Conservation (phyloP, 441 rosid genomes). For the Theobroma grandiflorum region DNA sequence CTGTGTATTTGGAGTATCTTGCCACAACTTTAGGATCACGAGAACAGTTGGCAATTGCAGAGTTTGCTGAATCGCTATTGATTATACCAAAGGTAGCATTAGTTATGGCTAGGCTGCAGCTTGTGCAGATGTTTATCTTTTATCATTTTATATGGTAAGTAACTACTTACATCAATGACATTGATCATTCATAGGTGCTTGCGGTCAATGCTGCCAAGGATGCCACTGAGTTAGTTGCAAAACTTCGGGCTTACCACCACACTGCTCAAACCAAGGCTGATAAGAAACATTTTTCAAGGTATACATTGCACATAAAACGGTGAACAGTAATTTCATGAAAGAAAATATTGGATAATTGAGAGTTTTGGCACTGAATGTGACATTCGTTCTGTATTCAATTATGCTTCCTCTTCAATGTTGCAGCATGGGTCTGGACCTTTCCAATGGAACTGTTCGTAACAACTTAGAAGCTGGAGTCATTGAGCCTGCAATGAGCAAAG, state of each 20-base stretch:
- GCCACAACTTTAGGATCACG: conserved; percentile 97
- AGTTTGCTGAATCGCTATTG: conserved; percentile 92
- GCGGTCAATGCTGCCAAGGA: conserved; percentile 99
- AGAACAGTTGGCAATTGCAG: conserved; percentile 98
- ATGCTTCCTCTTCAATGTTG: conserved; percentile 32
- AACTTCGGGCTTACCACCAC: conserved; percentile 94
- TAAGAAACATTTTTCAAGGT: conserved; percentile 93
- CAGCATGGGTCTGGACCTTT: conserved; percentile 97
- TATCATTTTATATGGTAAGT: background rate
- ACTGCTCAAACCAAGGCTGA: conserved; percentile 97
- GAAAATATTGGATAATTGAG: background rate
- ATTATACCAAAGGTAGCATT: conserved; percentile 83
- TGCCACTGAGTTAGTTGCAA: conserved; percentile 95
- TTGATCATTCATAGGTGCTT: conserved; percentile 68
- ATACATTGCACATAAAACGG: conserved; percentile 5
- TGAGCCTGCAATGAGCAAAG: conserved; percentile 99
- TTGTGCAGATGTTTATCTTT: background rate
- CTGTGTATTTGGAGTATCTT: conserved; percentile 94
- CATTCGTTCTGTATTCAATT: background rate
- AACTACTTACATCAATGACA: background rate
- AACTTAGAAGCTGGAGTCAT: conserved; percentile 97
- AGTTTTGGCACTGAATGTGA: background rate
- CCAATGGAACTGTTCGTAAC: conserved; percentile 84
- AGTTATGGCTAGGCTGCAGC: background rate
- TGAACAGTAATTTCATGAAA: background rate